These are phyloP conservation scores for Tolypocladium album DNA, from an alignment of 2,329 filamentous ascomycete genomes.

Conservation along the genomic window DNA sequence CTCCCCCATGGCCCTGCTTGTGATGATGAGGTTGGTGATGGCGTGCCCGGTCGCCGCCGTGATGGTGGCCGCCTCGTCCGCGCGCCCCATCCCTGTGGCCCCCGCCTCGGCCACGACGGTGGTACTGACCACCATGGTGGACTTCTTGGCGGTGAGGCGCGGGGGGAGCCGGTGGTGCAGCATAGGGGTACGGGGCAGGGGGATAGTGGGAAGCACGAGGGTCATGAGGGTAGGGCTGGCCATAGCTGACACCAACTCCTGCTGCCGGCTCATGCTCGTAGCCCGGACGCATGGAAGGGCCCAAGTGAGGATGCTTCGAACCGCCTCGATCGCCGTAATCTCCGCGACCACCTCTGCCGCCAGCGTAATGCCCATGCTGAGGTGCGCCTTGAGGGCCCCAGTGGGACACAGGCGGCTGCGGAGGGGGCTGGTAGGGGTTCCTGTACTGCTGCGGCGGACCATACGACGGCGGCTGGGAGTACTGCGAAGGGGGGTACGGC, in stretches of 20 bases:
- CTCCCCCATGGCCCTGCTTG: slow-evolving; percentile 9
- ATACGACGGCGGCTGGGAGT: slow-evolving; percentile 34
- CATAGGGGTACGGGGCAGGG: slow-evolving; percentile 22
- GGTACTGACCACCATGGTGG: slow-evolving; percentile 20
- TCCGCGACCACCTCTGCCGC: slow-evolving; percentile 26
- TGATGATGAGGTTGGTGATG: slow-evolving; percentile 19
- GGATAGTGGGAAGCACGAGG: slow-evolving; percentile 27
- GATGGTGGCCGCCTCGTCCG: slow-evolving; percentile 26
- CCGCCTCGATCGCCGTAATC: slow-evolving; percentile 34
- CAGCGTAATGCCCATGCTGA: slow-evolving; percentile 23
- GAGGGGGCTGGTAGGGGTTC: slow-evolving; percentile 23
- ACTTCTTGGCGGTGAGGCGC: slow-evolving; percentile 16
- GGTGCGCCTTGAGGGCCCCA: slow-evolving; percentile 17
- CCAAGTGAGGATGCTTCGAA: slow-evolving; percentile 18
- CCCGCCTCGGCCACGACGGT: slow-evolving; percentile 23
- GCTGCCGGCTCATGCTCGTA: slow-evolving; percentile 21
- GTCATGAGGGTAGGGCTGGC: slow-evolving; percentile 28
- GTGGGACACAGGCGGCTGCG: slow-evolving; percentile 9
- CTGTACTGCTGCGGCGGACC: slow-evolving; percentile 26
- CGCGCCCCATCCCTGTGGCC: slow-evolving; percentile 26
- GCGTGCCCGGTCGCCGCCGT: slow-evolving; percentile 31
- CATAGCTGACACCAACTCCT: slow-evolving; percentile 24
- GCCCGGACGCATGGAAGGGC: slow-evolving; percentile 20
- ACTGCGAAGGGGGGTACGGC: slow-evolving; percentile 32
- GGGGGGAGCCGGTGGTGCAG: slow-evolving; percentile 24